Percentiles rank a stretch among this genome's conserved stretches.
Conservation (phyloP, 2,329 filamentous ascomycete species). For the Volutella citrinella region DNA sequence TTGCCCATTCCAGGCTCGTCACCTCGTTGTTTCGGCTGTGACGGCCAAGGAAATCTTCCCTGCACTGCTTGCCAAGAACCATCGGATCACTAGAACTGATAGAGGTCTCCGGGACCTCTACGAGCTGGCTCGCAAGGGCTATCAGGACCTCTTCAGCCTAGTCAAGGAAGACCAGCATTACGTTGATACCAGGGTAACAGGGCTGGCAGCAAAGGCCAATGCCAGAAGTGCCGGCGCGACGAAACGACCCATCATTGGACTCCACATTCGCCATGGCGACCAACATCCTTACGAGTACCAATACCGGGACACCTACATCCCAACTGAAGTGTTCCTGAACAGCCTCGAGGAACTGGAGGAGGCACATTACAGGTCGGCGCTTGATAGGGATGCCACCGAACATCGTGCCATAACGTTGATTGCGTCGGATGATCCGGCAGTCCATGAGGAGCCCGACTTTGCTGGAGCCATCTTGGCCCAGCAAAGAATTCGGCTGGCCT, state of each 20-base stretch:
- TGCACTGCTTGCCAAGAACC: slow-evolving; percentile 39
- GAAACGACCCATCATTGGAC: slow-evolving; percentile 49
- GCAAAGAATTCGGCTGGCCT: slow-evolving; percentile 72
- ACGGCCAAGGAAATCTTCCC: slow-evolving; percentile 66
- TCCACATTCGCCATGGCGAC: slow-evolving; percentile 81
- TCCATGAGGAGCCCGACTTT: slow-evolving; percentile 67
- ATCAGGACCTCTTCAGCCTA: slow-evolving; percentile 71
- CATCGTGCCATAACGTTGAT: slow-evolving; percentile 55
- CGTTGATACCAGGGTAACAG: slow-evolving; percentile 54
- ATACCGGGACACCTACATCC: slow-evolving; percentile 75
- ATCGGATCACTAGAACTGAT: slow-evolving; percentile 20
- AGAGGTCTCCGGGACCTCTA: slow-evolving; percentile 54
- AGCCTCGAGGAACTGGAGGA: slow-evolving; percentile 56
- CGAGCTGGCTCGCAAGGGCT: slow-evolving; percentile 65
- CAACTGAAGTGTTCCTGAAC: slow-evolving; percentile 64
- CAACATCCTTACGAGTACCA: slow-evolving; percentile 73
- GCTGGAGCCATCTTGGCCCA: slow-evolving; percentile 60
- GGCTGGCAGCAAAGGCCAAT: slow-evolving; percentile 49
- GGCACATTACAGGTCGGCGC: slow-evolving; percentile 42
- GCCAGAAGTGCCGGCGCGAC: slow-evolving; percentile 40
- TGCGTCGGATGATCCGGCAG: slow-evolving; percentile 77
- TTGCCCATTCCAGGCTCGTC: slow-evolving; percentile 72
- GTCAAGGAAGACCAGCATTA: slow-evolving; percentile 63
- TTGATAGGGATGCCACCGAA: slow-evolving; percentile 34
- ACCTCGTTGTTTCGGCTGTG: slow-evolving; percentile 70